These are phyloP conservation scores for Juglanconis oblonga DNA, from an alignment of 2,329 filamentous ascomycete genomes.

Conservation along the genomic window DNA sequence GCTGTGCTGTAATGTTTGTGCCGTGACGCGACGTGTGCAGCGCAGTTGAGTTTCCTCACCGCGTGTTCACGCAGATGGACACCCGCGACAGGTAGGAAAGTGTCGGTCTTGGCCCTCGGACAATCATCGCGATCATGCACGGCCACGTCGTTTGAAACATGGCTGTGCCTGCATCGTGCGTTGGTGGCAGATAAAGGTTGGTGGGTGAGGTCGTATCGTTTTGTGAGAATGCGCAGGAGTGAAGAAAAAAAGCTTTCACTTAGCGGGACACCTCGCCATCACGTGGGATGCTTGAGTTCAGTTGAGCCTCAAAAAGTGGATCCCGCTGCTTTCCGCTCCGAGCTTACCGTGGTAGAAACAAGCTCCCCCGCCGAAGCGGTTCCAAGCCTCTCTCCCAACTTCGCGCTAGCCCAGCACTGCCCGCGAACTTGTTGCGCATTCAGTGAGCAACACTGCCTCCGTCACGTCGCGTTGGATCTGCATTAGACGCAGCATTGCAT, in stretches of 20 bases:
- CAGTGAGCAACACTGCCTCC: background rate
- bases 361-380: background rate
- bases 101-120: background rate
- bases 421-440: background rate
- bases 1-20: background rate
- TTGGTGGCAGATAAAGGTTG: background rate
- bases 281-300: constrained; percentile 7
- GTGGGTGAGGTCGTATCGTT: background rate
- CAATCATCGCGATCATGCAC: constrained; percentile 6
- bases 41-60: background rate
- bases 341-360: background rate
- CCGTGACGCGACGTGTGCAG: background rate
- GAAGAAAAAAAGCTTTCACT: constrained; percentile 10
- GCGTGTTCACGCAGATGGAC: background rate
- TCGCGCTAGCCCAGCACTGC: background rate
- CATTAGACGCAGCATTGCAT: background rate
- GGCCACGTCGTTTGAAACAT: constrained; percentile 4
- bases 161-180: constrained; percentile 17
- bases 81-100: background rate
- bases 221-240: background rate
- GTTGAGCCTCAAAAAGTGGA: constrained; percentile 18
- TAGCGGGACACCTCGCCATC: background rate
- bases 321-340: background rate
- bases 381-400: background rate
- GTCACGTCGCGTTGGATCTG: background rate